phyloP scores from a whole-genome alignment of 768 basidiomycete species.

The Auricularia cornea region DNA sequence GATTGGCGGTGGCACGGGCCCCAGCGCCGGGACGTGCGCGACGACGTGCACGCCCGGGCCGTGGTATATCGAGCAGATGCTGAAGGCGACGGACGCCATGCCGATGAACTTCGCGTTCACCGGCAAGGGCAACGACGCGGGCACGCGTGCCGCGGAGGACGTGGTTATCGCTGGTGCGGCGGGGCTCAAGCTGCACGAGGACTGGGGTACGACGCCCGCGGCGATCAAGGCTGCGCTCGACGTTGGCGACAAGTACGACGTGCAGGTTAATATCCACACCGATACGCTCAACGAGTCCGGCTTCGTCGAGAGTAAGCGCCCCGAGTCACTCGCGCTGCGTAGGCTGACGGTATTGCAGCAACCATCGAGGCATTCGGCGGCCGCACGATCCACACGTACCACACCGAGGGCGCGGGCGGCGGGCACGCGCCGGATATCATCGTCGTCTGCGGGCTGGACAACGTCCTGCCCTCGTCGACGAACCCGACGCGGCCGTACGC shows the following conservation, averaged over 20 bases:
- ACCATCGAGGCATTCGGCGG: conserved; percentile 86
- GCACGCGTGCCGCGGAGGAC: conserved; percentile 63
- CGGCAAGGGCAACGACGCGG: conserved; percentile 93
- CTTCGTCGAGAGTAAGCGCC: conserved; percentile 85
- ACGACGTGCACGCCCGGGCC: conserved; percentile 91
- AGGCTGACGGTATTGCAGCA: conserved; percentile 32
- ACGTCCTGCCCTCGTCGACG: conserved; percentile 92
- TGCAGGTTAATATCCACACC: conserved; percentile 95
- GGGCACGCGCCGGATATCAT: conserved; percentile 99
- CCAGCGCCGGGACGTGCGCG: conserved; percentile 79
- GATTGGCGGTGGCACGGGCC: conserved; percentile 95
- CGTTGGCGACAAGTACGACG: conserved; percentile 85
- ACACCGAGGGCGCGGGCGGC: conserved; percentile 92
- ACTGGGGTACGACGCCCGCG: conserved; percentile 90
- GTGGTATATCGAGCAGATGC: conserved; percentile 86
- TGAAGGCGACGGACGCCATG: conserved; percentile 81
- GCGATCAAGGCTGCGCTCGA: conserved; percentile 69
- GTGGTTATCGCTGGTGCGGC: conserved; percentile 75
- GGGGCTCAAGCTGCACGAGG: conserved; percentile 93
- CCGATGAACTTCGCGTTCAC: conserved; percentile 93
- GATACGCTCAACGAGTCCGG: conserved; percentile 97
- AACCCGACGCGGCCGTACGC: conserved; percentile 94
- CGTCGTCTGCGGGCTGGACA: conserved; percentile 82
- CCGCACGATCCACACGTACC: conserved; percentile 94
- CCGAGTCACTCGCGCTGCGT: neutral